phyloP scores from a whole-genome alignment of 2,329 filamentous ascomycete genomes.

The Hypomyces perniciosus region DNA sequence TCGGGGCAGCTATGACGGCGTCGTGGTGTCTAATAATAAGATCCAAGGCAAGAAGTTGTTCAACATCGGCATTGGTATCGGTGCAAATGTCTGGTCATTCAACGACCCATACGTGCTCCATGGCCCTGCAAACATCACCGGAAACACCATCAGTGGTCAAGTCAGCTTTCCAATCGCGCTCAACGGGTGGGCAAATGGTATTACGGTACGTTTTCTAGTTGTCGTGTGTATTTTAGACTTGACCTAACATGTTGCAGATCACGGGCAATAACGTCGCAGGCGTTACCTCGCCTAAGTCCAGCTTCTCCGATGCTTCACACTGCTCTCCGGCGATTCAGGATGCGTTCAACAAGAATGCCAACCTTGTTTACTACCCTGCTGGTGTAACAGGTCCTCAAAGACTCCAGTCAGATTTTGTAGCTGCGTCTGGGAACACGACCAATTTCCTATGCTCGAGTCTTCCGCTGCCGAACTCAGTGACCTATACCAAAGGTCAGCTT shows the following conservation, averaged over 20 bases:
- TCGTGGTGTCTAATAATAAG: constrained; percentile 19
- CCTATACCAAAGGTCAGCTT: constrained; percentile 15
- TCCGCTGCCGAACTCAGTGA: constrained; percentile 15
- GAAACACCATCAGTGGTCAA: constrained; percentile 18
- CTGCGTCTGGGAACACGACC: constrained; percentile 17
- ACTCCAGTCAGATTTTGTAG: constrained; percentile 19
- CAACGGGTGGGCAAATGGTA: constrained; percentile 20
- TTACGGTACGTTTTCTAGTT: constrained; percentile 8
- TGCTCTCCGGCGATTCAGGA: constrained; percentile 16
- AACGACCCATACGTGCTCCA: constrained; percentile 14
- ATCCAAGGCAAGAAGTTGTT: constrained; percentile 18
- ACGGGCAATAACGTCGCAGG: constrained; percentile 19
- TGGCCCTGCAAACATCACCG: constrained; percentile 16
- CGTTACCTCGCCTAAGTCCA: constrained; percentile 16
- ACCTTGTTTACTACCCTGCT: constrained; percentile 18
- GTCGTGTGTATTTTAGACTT: no score
- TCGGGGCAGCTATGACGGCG: constrained; percentile 18
- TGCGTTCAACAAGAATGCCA: constrained; percentile 17
- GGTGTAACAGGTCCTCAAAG: constrained; percentile 15
- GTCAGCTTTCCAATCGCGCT: constrained; percentile 21
- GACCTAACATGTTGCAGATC: constrained; percentile 1
- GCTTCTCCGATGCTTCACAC: constrained; percentile 17
- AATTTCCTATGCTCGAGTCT: constrained; percentile 21
- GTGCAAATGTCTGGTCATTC: constrained; percentile 20
- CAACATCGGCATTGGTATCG: constrained; percentile 22